Evolutionary conservation across 1,284 basidiomycete species (phyloP), one percentile per base, ranked within the genome.

Genomic region (Flammula alnicola): DNA sequence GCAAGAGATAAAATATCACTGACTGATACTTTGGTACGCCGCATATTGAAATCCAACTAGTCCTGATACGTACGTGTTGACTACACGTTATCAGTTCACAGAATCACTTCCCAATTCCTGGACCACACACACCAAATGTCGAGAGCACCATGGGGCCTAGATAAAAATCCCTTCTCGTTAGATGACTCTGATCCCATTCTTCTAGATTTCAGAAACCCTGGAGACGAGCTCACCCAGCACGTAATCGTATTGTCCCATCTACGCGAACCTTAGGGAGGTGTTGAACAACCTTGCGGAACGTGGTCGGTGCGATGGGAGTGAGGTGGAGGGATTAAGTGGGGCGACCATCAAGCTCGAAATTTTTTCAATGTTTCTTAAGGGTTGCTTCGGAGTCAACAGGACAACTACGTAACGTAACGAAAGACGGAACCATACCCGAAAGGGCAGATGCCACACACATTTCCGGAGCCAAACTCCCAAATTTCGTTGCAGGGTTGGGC

Each of bases 51-150:
- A 55, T 27, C 58, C 55, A n/a, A 59, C 56, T 11, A 59, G 29
- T 3, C 63, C 63, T 23, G 49, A 58, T 5, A 56, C n/a, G 46
- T 61, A 64, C 17, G 58, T 62, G 37, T 64, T 63, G 1, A 43
- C 38, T 51, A 31, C 30, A 3, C 23, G 7, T 14, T 22, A 29
- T 33, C 12, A 32, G 19, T 25, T 14, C 25, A 22, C 22, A 27
- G 25, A 32, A 27, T 5, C 38, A 20, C 6, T 8, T 10, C 29
- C n/a, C 36, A 31, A n/a, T n/a, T 22, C 17, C 20, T 29, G 20
- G 17, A 20, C 11, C n/a, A 5, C 22, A 37, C 53, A 12, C 48
- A 64, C 63, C 26, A 47, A 63, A 63, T 33, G 56, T 46, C 27
- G 58, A 57, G 5, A 64, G 38, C 20, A 64, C 32, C 35, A 62